Evolutionary conservation across 768 basidiomycete species (phyloP).

Genomic region (Strobilomyces confusus): DNA sequence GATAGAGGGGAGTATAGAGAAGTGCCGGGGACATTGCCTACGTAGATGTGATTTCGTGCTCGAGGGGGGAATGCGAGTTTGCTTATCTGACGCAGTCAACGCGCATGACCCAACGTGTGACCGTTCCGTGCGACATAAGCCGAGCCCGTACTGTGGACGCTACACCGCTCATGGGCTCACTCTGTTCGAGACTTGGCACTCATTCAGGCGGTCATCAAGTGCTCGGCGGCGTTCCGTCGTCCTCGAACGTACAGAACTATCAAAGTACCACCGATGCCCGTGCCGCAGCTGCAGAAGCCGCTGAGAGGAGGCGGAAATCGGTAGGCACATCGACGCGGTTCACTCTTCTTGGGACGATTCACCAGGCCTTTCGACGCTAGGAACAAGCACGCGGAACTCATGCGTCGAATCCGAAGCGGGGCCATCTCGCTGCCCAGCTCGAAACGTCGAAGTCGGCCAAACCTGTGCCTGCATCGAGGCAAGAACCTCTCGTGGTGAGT

Average conservation of each 20-base stretch:
- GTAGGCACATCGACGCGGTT: conserved; percentile 35
- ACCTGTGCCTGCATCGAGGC: conserved; percentile 35
- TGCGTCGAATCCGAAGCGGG: conserved; percentile 43
- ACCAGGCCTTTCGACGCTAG: conserved; percentile 26
- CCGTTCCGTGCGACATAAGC: background rate
- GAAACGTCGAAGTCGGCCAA: conserved; percentile 37
- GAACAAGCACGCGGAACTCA: conserved; percentile 41
- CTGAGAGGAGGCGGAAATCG: conserved; percentile 54
- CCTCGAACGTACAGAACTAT: conserved; percentile 17
- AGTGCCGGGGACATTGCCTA: conserved; percentile 32
- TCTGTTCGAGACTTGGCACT: conserved; percentile 49
- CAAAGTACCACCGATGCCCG: conserved; percentile 41
- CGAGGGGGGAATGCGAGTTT: background rate
- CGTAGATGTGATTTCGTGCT: conserved; percentile 11
- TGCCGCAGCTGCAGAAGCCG: conserved; percentile 58
- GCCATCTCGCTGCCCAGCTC: conserved; percentile 40
- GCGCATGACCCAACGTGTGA: conserved; percentile 18
- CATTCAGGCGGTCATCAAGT: conserved; percentile 48
- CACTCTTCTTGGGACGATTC: conserved; percentile 20
- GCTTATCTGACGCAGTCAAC: conserved; percentile 6
- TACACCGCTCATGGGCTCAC: conserved; percentile 46
- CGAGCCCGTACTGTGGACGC: background rate
- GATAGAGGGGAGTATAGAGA: conserved; percentile 44
- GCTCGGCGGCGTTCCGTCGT: conserved; percentile 35
- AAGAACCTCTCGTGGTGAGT: conserved; percentile 44